A percentile compares a stretch with the other conserved stretches of the same genome.
phyloP scores from a whole-genome alignment of 306 rosid species.

The Argentina anserina region DNA sequence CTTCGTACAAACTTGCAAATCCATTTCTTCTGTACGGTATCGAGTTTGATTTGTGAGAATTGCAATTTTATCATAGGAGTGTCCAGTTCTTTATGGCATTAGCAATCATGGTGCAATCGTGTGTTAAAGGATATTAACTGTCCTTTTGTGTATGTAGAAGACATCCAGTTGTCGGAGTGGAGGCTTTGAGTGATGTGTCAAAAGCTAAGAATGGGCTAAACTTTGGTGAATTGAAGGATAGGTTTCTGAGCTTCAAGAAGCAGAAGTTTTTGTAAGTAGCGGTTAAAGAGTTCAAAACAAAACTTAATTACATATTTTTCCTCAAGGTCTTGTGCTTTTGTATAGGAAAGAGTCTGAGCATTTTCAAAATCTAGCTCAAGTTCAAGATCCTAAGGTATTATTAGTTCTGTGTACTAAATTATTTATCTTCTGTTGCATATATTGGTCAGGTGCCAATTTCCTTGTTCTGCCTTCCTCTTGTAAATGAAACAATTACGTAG shows the following conservation, averaged over 20 bases:
- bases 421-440: background rate
- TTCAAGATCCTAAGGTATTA: slow-evolving; percentile 74
- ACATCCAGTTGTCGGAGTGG: slow-evolving; percentile 19
- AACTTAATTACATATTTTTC: background rate
- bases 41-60: background rate
- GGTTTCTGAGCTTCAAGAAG: slow-evolving; percentile 70
- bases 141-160: slow-evolving; percentile 37
- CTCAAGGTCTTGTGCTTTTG: slow-evolving; percentile 19
- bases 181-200: slow-evolving; percentile 26
- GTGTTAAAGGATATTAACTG: background rate
- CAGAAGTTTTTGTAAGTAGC: slow-evolving; percentile 62
- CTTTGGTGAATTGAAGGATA: slow-evolving; percentile 57
- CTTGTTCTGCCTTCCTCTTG: slow-evolving; percentile 10
- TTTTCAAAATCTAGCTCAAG: slow-evolving; percentile 66
- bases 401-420: background rate
- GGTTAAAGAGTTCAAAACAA: background rate
- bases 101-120: background rate
- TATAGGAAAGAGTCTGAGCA: slow-evolving; percentile 62
- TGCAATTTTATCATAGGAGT: background rate
- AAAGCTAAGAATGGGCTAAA: slow-evolving; percentile 32
- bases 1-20: background rate
- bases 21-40: background rate
- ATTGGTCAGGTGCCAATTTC: background rate
- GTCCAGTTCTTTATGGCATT: background rate
- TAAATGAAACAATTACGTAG: slow-evolving; percentile 9